These are phyloP conservation scores for Aeminium ludgeri DNA, from an alignment of 495 filamentous ascomycete genomes.

Conservation along the genomic window DNA sequence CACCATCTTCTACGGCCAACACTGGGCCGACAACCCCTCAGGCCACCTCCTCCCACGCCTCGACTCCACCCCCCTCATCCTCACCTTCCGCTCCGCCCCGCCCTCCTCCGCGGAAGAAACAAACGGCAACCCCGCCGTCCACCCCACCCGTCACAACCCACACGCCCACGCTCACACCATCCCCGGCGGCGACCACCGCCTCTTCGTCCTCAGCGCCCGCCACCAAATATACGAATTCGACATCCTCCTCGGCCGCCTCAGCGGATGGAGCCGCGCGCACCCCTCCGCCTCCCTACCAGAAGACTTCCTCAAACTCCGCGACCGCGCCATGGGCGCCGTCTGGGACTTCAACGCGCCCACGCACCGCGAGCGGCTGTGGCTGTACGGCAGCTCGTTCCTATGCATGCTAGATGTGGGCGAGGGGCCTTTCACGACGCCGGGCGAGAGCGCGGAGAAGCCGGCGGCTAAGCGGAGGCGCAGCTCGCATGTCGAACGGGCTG, in stretches of 20 bases:
- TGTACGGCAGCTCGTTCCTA: constrained; percentile 70
- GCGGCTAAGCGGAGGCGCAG: constrained; percentile 9
- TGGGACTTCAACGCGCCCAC: constrained; percentile 61
- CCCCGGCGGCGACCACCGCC: constrained; percentile 35
- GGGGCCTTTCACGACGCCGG: too few relatives aligned
- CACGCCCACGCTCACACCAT: constrained; percentile 30
- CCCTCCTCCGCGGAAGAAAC: constrained; percentile 14
- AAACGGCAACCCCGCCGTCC: constrained; percentile 29
- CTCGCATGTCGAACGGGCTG: constrained; percentile 17
- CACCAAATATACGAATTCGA: constrained; percentile 66
- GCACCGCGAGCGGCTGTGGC: constrained; percentile 53
- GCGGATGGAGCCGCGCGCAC: constrained; percentile 75
- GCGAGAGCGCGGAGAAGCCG: constrained; percentile 2
- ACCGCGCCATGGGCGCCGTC: constrained; percentile 63
- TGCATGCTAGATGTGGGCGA: constrained; percentile 80
- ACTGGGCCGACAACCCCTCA: constrained; percentile 50
- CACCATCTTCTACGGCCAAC: constrained; percentile 25
- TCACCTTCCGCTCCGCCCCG: constrained; percentile 56
- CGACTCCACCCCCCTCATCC: constrained; percentile 44
- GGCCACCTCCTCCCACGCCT: constrained; percentile 64
- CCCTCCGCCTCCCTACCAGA: constrained; percentile 54
- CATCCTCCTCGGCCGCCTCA: constrained; percentile 51
- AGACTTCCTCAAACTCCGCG: constrained; percentile 50
- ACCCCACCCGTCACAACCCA: constrained; percentile 31
- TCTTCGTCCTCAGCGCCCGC: constrained; percentile 59